Evolutionary conservation across 1,284 basidiomycete genomes (phyloP), one percentile per base, ranked within the genome.

Genomic region (Trichosporon ovoides): DNA sequence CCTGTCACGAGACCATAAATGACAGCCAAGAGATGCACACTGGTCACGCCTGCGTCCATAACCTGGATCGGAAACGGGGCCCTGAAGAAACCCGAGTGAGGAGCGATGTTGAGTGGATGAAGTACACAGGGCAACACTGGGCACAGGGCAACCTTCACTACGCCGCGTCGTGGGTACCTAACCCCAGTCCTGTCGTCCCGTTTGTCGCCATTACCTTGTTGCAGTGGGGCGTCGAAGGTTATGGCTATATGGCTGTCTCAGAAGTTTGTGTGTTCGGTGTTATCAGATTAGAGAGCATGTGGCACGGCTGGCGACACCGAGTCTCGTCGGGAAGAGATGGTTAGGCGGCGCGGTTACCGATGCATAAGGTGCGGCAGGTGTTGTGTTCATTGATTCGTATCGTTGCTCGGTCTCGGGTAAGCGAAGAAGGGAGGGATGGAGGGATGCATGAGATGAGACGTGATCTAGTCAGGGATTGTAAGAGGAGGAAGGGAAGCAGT

Each of bases 381-480:
- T 18, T 18, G 12, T 20, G 22, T 40, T 18, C 38, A 40, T 20
- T 20, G 38, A 20, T 40, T 20, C 38, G 38, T 18, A 18, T 4
- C 12, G 12, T 31, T 31, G 28, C 9, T 14, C 22, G 24, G 43
- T 48, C 43, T 48, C 43, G 43, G 43, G 43, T 48, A 48, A 10
- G 43, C 28, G 14, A 7, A 11, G n/a, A 22, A 48, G 43, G 43
- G 43, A n/a, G n/a, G n/a, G n/a, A n/a, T n/a, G n/a, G n/a, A n/a
- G 40, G 12, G 22, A 28, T 48, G 43, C 43, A 48, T 48, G 43
- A 48, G 24, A 28, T 37, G 50, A 52, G 50, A 37, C 50, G 50
- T 33, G 48, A n/a, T n/a, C n/a, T n/a, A n/a, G n/a, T n/a, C n/a
- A n/a, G n/a, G n/a, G n/a, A n/a, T n/a, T n/a, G n/a, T n/a, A n/a